phyloP scores from a whole-genome alignment of 495 filamentous ascomycete species.

The Penicillium egyptiacum region DNA sequence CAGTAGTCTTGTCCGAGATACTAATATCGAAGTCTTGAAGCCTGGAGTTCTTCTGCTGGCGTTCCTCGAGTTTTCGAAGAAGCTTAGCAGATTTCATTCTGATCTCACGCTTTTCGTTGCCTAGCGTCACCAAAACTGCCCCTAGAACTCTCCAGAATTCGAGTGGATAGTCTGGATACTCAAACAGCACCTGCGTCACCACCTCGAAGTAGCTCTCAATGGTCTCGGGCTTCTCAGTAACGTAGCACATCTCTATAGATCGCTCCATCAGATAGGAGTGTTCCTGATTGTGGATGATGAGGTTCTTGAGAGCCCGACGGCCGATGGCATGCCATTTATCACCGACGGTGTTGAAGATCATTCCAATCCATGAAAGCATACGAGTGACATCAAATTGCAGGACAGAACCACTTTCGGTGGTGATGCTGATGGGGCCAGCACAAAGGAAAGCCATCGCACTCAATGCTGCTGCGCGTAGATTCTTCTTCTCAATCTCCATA shows the following conservation, averaged over 20 bases:
- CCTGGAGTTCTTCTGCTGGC: constrained; percentile 80
- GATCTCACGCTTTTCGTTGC: constrained; percentile 83
- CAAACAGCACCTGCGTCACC: constrained; percentile 79
- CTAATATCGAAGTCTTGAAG: constrained; percentile 98
- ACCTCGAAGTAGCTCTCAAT: constrained; percentile 96
- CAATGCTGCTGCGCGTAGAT: constrained; percentile 83
- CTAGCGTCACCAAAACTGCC: constrained; percentile 84
- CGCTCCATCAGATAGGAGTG: constrained; percentile 80
- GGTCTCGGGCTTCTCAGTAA: constrained; percentile 65
- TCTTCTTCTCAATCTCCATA: constrained; percentile 95
- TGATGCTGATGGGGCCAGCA: constrained; percentile 85
- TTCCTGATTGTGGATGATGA: constrained; percentile 86
- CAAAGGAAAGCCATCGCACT: constrained; percentile 96
- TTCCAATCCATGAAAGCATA: constrained; percentile 92
- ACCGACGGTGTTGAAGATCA: constrained; percentile 85
- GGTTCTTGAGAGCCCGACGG: constrained; percentile 81
- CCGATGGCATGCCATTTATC: constrained; percentile 93
- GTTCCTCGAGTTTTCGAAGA: constrained; percentile 78
- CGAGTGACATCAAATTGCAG: constrained; percentile 89
- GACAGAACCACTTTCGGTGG: constrained; percentile 75
- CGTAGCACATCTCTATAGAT: constrained; percentile 86
- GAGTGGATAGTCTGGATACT: constrained; percentile 74
- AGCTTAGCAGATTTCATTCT: constrained; percentile 85
- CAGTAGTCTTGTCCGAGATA: constrained; percentile 96
- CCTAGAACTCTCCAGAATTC: constrained; percentile 88